Evolutionary conservation across 2,329 filamentous ascomycete genomes (phyloP).

Genomic region (Aspergillus sergii): DNA sequence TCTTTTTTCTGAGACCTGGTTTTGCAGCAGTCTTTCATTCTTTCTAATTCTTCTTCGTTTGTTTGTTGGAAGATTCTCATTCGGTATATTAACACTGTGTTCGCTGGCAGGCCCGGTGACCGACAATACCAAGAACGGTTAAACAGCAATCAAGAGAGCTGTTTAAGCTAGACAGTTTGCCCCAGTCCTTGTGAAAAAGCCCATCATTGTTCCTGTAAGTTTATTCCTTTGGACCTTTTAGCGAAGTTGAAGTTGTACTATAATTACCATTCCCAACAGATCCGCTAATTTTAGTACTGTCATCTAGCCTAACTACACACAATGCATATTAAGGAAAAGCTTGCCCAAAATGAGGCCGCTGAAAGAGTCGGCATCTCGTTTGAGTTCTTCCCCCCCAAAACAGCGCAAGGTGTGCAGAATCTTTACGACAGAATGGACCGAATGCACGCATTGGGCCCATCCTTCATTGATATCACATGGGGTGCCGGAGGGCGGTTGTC

Average conservation of each 20-base stretch:
- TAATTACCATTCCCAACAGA: neutral
- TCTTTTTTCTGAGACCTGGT: neutral
- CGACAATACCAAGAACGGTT: slow-evolving; percentile 2
- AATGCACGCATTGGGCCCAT: slow-evolving; percentile 91
- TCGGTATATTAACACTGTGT: slow-evolving; percentile 1
- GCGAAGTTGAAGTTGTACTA: neutral
- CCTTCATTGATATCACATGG: slow-evolving; percentile 99
- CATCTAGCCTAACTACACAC: slow-evolving; percentile 39
- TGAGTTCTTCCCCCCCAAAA: slow-evolving; percentile 99
- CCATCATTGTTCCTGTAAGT: neutral
- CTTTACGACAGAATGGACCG: slow-evolving; percentile 99
- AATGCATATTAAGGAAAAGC: slow-evolving; percentile 96
- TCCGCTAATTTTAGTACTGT: slow-evolving; percentile 3
- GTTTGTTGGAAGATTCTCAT: neutral
- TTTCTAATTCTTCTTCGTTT: neutral
- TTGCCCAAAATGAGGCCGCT: slow-evolving; percentile 76
- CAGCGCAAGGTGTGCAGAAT: slow-evolving; percentile 86
- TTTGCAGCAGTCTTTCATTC: neutral
- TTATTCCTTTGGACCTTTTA: neutral
- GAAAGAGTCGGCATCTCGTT: slow-evolving; percentile 92
- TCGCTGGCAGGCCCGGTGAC: slow-evolving; percentile 14
- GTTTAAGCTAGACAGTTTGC: neutral
- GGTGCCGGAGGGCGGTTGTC: slow-evolving; percentile 90
- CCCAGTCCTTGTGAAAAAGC: neutral
- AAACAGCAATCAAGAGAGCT: neutral